Conservation (phyloP, 805 yeast species). For the Saturnispora serradocipensis region DNA sequence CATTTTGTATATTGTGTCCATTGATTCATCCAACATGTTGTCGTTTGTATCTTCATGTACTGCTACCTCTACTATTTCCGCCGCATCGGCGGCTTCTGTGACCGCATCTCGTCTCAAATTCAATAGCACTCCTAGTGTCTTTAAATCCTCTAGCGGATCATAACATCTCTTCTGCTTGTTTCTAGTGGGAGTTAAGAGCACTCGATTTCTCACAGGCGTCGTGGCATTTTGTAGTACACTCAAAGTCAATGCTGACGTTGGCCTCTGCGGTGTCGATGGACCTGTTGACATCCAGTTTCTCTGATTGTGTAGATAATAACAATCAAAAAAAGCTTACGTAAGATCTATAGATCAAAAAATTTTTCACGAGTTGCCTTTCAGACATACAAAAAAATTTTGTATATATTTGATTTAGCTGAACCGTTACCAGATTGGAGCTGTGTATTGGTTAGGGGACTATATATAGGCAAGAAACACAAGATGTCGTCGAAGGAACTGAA, state of each 20-base stretch:
- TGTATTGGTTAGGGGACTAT: not conserved
- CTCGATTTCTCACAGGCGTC: slow-evolving; percentile 24
- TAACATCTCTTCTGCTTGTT: slow-evolving; percentile 19
- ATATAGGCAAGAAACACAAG: slow-evolving; percentile 14
- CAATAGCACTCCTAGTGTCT: slow-evolving; percentile 25
- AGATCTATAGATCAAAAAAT: not conserved
- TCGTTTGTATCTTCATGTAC: not conserved
- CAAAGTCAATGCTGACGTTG: slow-evolving; percentile 26
- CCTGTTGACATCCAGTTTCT: not conserved
- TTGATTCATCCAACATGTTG: not conserved
- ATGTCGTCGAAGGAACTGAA: slow-evolving; percentile 55
- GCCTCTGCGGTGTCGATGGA: slow-evolving; percentile 17
- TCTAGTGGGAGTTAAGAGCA: slow-evolving; percentile 23
- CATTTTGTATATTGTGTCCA: not conserved
- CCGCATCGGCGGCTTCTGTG: not conserved
- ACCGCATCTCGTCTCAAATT: slow-evolving; percentile 1
- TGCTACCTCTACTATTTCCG: not conserved
- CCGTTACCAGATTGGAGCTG: not conserved
- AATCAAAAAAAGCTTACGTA: slow-evolving; percentile 1
- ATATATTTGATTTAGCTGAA: not conserved
- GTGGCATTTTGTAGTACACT: slow-evolving; percentile 24
- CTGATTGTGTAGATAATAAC: not conserved
- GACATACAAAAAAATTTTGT: no score
- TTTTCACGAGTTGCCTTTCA: no score
- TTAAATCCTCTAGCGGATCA: slow-evolving; percentile 26